Evolutionary conservation across 768 basidiomycete genomes (phyloP), one percentile per base, ranked within the genome.

Genomic region (Leccinum fibrillosum): DNA sequence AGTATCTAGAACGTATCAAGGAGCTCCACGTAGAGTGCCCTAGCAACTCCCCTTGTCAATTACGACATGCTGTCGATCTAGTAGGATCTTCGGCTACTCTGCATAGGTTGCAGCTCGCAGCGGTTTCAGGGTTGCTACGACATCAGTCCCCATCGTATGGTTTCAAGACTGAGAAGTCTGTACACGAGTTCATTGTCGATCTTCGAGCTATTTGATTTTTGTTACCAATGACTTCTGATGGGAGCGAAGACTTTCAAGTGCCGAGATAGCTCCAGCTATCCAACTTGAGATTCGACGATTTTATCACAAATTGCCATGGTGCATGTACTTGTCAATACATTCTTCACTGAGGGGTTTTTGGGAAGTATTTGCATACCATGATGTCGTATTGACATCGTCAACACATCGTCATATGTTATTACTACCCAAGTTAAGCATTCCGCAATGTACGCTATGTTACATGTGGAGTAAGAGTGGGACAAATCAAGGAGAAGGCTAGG

Each of bases 1-100:
- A 82, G 78, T 87, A 80, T 71, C 74, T 89, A 44, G 79, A 81
- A 21, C 85, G 84, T 62, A 75, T 89, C 63, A 74, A 79, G 50
- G 84, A 82, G 63, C 78, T 82, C 59, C 72, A 79, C 58, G 81
- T 84, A 60, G 78, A 80, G 63, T 82, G 74, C 69, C 62, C 68
- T 35, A 4, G 45, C 64, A 74, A 21, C 13, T 4, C 37, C 30
- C 42, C 28, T 26, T 39, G 19, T 49, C 62, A 44, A 25, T 44
- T 45, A 44, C 32, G 49, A 32, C 21, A 49, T 17, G 13, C 73
- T 26, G 15, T 35, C 66, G 68, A 70, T 25, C 30, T 32, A 32
- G 66, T 70, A 17, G 78, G 87, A 54, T 80, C 78, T 67, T 85
- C 86, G 58, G 64, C 77, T 47, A 81, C 84, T 67, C 77, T 82